These are phyloP conservation scores for Scheffersomyces illinoinensis DNA, from an alignment of 1,139 yeast species.

Conservation along the genomic window DNA sequence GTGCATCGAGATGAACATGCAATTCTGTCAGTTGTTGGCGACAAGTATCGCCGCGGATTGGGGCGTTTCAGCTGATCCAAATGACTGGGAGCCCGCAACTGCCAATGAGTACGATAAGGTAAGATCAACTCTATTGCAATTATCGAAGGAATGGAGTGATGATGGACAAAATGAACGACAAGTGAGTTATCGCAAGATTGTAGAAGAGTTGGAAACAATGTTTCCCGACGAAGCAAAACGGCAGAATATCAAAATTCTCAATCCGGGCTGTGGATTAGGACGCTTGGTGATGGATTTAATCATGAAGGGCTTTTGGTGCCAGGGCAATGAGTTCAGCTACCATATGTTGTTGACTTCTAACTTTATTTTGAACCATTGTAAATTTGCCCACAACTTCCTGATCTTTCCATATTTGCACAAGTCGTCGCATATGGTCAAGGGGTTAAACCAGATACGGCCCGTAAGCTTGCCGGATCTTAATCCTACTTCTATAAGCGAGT, in stretches of 20 bases:
- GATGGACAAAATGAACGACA: conserved; percentile 60
- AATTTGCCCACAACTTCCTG: conserved; percentile 34
- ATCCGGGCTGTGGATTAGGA: conserved; percentile 87
- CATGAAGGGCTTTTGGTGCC: conserved; percentile 65
- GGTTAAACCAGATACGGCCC: conserved; percentile 50
- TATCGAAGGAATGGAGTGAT: conserved; percentile 74
- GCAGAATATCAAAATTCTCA: conserved; percentile 49
- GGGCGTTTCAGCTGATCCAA: conserved; percentile 48
- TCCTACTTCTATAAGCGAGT: conserved; percentile 36
- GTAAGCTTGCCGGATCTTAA: conserved; percentile 55
- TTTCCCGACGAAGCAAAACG: conserved; percentile 46
- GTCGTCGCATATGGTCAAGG: conserved; percentile 45
- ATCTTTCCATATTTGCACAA: conserved; percentile 59
- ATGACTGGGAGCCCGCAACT: conserved; percentile 48
- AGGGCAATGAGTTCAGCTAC: conserved; percentile 82
- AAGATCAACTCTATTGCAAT: conserved; percentile 59
- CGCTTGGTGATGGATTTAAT: conserved; percentile 76
- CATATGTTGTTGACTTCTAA: conserved; percentile 77
- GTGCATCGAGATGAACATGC: conserved; percentile 51
- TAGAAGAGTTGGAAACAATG: conserved; percentile 40
- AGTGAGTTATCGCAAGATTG: conserved; percentile 45
- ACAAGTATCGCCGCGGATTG: conserved; percentile 49
- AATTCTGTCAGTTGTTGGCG: conserved; percentile 51
- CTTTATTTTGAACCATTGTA: conserved; percentile 58
- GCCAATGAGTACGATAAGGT: conserved; percentile 60